phyloP scores from a whole-genome alignment of 441 rosid species.

The California macrophylla region DNA sequence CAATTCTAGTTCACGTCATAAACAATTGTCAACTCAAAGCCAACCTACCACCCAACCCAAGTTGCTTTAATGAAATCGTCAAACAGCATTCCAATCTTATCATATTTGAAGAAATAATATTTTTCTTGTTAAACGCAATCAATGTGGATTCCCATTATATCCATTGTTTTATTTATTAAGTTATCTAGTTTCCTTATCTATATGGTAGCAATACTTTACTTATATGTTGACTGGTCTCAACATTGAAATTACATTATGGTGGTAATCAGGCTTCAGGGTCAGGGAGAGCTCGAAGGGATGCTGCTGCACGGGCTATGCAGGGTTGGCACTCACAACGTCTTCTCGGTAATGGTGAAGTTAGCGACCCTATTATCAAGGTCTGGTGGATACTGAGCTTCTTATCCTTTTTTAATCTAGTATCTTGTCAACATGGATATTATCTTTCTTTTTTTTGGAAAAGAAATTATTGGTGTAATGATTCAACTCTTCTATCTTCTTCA shows the following conservation, averaged over 20 bases:
- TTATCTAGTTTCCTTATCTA: neutral
- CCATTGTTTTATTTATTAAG: neutral
- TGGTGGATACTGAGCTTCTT: slow-evolving; percentile 7
- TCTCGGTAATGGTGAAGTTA: slow-evolving; percentile 48
- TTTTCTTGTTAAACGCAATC: neutral
- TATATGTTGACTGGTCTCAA: slow-evolving; percentile 12
- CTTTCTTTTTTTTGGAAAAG: neutral
- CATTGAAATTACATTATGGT: slow-evolving; percentile 17
- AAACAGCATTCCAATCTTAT: neutral
- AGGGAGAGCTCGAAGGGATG: slow-evolving; percentile 58
- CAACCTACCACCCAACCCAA: neutral
- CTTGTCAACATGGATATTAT: neutral
- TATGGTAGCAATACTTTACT: neutral
- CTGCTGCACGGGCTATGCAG: slow-evolving; percentile 71
- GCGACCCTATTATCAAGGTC: slow-evolving; percentile 49
- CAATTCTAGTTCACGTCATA: neutral
- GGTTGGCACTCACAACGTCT: slow-evolving; percentile 64
- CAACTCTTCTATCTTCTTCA: slow-evolving; percentile 21
- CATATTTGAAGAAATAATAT: neutral
- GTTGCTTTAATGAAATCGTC: neutral
- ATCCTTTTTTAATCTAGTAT: neutral
- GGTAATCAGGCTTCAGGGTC: slow-evolving; percentile 45
- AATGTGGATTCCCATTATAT: neutral
- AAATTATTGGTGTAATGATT: neutral
- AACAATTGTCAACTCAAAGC: neutral